Conservation (phyloP, 2,329 filamentous ascomycete species). For the Phaeosphaeria sp. region DNA sequence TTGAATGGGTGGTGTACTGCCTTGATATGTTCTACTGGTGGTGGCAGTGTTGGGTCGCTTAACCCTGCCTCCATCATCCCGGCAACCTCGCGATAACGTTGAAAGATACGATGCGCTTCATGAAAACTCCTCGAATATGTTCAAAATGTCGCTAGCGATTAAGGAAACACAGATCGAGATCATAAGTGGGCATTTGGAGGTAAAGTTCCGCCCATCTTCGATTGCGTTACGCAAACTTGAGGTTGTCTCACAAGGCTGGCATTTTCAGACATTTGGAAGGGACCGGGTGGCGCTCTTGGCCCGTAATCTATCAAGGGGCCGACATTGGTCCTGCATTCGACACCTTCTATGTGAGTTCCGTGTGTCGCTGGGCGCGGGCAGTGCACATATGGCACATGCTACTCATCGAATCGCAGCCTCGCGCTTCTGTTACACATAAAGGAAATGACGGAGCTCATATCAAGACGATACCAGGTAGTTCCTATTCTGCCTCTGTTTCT, state of each 20-base stretch:
- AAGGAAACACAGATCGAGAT: no score
- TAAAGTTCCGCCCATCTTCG: no score
- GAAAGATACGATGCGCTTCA: background rate
- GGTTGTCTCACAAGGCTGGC: background rate
- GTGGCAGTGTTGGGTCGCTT: background rate
- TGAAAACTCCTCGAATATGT: no score
- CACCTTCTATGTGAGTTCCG: background rate
- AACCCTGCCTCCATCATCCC: background rate
- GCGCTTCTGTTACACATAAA: background rate
- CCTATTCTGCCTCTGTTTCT: no score
- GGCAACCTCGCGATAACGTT: background rate
- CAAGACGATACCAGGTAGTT: no score
- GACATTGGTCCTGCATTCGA: background rate
- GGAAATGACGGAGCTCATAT: background rate
- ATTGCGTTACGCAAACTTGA: background rate
- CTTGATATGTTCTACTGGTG: background rate
- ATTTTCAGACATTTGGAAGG: background rate
- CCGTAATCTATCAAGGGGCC: background rate
- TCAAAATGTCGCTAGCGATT: no score
- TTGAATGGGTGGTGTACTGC: background rate
- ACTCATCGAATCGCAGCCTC: background rate
- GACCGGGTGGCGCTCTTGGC: background rate
- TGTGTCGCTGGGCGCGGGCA: background rate
- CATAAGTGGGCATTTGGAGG: no score
- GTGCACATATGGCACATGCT: background rate